phyloP scores from a whole-genome alignment of 495 filamentous ascomycete genomes.

The Trichodelitschia bisporula region DNA sequence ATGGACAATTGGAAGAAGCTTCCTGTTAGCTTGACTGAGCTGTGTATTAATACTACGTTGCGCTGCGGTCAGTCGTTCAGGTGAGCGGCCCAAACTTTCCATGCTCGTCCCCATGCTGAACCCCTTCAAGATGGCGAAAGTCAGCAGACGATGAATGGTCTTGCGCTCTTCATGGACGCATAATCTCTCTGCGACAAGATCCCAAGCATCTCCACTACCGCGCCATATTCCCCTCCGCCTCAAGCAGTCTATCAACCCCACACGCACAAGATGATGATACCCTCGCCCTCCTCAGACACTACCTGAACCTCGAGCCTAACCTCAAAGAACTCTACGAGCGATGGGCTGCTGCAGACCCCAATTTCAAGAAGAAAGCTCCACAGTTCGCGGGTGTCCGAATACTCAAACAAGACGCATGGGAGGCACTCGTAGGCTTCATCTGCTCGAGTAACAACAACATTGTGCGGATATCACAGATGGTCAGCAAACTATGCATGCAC shows the following conservation, averaged over 20 bases:
- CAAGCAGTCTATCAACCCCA: constrained; percentile 8
- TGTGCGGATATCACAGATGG: constrained; percentile 80
- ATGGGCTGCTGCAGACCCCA: constrained; percentile 67
- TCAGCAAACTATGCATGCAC: constrained; percentile 67
- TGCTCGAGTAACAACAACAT: constrained; percentile 99
- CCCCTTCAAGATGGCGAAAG: constrained; percentile 48
- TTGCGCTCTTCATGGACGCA: constrained; percentile 61
- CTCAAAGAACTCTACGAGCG: constrained; percentile 53
- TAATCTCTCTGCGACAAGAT: constrained; percentile 72
- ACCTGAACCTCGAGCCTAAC: constrained; percentile 59
- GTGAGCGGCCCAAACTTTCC: constrained; percentile 14
- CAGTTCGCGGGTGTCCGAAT: constrained; percentile 88
- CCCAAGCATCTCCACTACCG: constrained; percentile 56
- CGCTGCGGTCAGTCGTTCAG: constrained; percentile 80
- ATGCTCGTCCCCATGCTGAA: not conserved
- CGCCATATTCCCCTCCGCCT: constrained; percentile 15
- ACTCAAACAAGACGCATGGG: constrained; percentile 86
- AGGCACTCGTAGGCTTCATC: constrained; percentile 81
- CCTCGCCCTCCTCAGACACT: constrained; percentile 40
- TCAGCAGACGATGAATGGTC: constrained; percentile 64
- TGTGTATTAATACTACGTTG: constrained; percentile 77
- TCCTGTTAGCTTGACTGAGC: constrained; percentile 51
- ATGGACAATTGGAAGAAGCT: constrained; percentile 58
- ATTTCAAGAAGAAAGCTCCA: constrained; percentile 71
- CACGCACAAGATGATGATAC: constrained; percentile 26